Evolutionary conservation across 164 flowering plant species (phyloP).

Genomic region (Vitis riparia): DNA sequence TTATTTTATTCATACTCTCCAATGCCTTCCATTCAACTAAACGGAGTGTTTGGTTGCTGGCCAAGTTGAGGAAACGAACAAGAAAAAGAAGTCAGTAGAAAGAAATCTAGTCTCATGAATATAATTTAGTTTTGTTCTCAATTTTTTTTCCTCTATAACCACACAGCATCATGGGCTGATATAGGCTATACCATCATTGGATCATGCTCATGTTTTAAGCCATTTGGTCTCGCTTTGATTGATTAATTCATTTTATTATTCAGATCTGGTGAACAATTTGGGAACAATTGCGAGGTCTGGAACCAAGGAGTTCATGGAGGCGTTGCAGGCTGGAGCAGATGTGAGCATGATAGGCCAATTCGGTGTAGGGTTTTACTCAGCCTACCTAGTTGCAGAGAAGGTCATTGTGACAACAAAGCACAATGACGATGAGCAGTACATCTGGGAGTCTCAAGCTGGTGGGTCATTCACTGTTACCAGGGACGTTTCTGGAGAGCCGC

Average conservation of each 20-base stretch:
- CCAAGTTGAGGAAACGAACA: too few relatives aligned
- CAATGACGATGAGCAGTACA: slow-evolving; percentile 68
- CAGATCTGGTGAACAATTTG: slow-evolving; percentile 69
- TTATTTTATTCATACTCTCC: too few relatives aligned
- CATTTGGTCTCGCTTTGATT: not conserved
- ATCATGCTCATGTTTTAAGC: too few relatives aligned
- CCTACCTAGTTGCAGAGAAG: slow-evolving; percentile 65
- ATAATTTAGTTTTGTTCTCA: too few relatives aligned
- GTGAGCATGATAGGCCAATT: slow-evolving; percentile 78
- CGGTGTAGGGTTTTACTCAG: slow-evolving; percentile 70
- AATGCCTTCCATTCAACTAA: too few relatives aligned
- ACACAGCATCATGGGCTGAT: too few relatives aligned
- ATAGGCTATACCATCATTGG: too few relatives aligned
- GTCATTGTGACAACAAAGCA: slow-evolving; percentile 72
- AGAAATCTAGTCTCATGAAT: too few relatives aligned
- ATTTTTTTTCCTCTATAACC: too few relatives aligned
- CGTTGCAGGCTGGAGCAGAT: slow-evolving; percentile 67
- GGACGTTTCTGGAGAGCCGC: slow-evolving; percentile 53
- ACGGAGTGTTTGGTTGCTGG: too few relatives aligned
- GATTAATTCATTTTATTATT: not conserved
- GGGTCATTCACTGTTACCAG: slow-evolving; percentile 73
- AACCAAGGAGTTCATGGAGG: slow-evolving; percentile 78
- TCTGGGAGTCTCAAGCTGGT: slow-evolving; percentile 76
- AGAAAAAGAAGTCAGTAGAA: too few relatives aligned
- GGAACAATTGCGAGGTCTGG: slow-evolving; percentile 74